Conservation (phyloP, 768 basidiomycete genomes). For the Phlebiopsis gigantea region DNA sequence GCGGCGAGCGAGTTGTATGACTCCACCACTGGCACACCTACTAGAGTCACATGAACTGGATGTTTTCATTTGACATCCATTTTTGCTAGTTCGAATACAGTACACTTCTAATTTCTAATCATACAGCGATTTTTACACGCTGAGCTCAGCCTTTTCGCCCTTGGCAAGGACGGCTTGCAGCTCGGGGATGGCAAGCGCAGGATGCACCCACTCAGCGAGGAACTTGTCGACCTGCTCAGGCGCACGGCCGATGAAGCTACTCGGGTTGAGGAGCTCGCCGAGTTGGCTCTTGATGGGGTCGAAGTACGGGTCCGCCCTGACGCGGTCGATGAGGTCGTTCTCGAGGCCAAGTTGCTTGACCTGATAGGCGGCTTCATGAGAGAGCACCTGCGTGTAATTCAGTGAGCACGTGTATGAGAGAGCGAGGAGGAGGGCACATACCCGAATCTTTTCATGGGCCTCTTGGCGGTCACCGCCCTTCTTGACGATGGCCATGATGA, state of each 20-base stretch:
- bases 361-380: constrained; percentile 90
- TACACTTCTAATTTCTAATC: background rate
- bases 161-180: constrained; percentile 45
- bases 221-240: constrained; percentile 94
- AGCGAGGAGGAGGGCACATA: constrained; percentile 28
- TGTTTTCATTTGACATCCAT: too few relatives aligned
- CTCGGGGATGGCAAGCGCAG: constrained; percentile 64
- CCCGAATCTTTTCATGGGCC: constrained; percentile 93
- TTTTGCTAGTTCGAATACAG: background rate
- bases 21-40: too few relatives aligned
- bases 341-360: constrained; percentile 93
- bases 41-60: too few relatives aligned
- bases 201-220: constrained; percentile 79
- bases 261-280: constrained; percentile 75
- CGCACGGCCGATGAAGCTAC: constrained; percentile 88
- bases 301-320: constrained; percentile 81
- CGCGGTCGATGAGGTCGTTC: constrained; percentile 92
- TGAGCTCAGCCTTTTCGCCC: constrained; percentile 59
- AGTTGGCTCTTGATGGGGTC: constrained; percentile 79
- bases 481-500: constrained; percentile 99
- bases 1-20: too few relatives aligned
- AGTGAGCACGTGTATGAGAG: background rate
- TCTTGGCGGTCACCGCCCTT: constrained; percentile 93
- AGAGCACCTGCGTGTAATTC: constrained; percentile 60
- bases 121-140: constrained; percentile 31